phyloP scores from a whole-genome alignment of 495 filamentous ascomycete species.

The Aspergillus coremiiformis region DNA sequence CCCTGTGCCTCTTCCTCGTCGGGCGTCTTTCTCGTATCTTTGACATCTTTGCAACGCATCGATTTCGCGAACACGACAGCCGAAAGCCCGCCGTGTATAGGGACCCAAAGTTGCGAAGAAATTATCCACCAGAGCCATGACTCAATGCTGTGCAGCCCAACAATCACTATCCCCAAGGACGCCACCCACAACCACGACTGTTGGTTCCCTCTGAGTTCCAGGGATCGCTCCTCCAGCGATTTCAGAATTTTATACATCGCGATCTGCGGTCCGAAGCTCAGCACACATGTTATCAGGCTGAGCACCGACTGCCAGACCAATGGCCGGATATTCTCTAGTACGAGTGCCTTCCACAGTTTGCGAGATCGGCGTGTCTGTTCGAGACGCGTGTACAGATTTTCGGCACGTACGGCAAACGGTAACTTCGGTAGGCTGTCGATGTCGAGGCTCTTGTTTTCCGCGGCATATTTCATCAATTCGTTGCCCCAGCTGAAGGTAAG shows the following conservation, averaged over 20 bases:
- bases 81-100: slow-evolving; percentile 61
- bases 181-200: slow-evolving; percentile 63
- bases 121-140: slow-evolving; percentile 58
- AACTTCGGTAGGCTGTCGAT: slow-evolving; percentile 52
- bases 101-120: slow-evolving; percentile 55
- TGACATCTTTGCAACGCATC: slow-evolving; percentile 73
- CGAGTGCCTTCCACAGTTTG: slow-evolving; percentile 56
- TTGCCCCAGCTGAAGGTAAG: slow-evolving; percentile 60
- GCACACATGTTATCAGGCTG: slow-evolving; percentile 44
- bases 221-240: slow-evolving; percentile 50
- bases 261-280: slow-evolving; percentile 63
- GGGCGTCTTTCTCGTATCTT: slow-evolving; percentile 37
- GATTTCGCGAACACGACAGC: slow-evolving; percentile 71
- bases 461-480: slow-evolving; percentile 44
- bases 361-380: slow-evolving; percentile 39
- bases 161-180: slow-evolving; percentile 50
- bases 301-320: slow-evolving; percentile 50
- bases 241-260: slow-evolving; percentile 58
- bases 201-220: slow-evolving; percentile 20
- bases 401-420: slow-evolving; percentile 20
- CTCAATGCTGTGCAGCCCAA: slow-evolving; percentile 51
- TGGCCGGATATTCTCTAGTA: slow-evolving; percentile 45
- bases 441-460: slow-evolving; percentile 49
- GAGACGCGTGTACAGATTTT: slow-evolving; percentile 38
- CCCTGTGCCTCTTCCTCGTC: slow-evolving; percentile 45